Evolutionary conservation across 1,139 yeast genomes (phyloP).

Genomic region (Kodamaea suecica): DNA sequence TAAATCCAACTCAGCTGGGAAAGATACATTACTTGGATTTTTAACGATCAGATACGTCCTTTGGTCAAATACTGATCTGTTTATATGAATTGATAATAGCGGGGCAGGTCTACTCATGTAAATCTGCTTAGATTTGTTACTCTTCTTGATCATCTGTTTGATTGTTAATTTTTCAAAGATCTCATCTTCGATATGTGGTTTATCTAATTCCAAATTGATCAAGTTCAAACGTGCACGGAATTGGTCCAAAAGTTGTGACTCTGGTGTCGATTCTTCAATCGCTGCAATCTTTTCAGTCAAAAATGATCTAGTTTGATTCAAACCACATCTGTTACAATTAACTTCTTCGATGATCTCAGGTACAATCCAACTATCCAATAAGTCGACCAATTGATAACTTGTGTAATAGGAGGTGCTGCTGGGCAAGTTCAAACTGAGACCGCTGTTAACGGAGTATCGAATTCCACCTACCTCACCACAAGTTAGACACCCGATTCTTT

Average conservation of each 20-base stretch:
- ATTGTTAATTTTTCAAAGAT: slow-evolving; percentile 72
- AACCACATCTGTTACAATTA: slow-evolving; percentile 88
- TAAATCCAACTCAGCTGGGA: slow-evolving; percentile 66
- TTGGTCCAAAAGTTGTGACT: slow-evolving; percentile 41
- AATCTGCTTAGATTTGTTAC: slow-evolving; percentile 80
- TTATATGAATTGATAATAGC: slow-evolving; percentile 77
- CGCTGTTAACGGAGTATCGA: slow-evolving; percentile 75
- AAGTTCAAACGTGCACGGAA: slow-evolving; percentile 51
- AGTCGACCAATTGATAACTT: slow-evolving; percentile 48
- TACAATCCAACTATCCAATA: slow-evolving; percentile 68
- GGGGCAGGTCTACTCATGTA: slow-evolving; percentile 82
- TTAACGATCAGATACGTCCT: slow-evolving; percentile 78
- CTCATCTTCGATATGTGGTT: slow-evolving; percentile 75
- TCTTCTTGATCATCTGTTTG: slow-evolving; percentile 69
- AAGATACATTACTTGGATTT: slow-evolving; percentile 76
- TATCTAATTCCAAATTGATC: slow-evolving; percentile 55
- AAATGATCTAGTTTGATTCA: slow-evolving; percentile 56
- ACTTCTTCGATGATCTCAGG: slow-evolving; percentile 90
- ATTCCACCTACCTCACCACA: slow-evolving; percentile 96
- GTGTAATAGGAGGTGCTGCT: slow-evolving; percentile 32
- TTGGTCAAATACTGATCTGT: slow-evolving; percentile 89
- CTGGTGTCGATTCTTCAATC: slow-evolving; percentile 23
- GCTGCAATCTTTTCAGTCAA: slow-evolving; percentile 37
- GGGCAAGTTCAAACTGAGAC: slow-evolving; percentile 70
- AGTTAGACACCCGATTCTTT: slow-evolving; percentile 79